Evolutionary conservation across 192 early-diverging fungal species (phyloP).

Genomic region (Coemansia guatemalensis): DNA sequence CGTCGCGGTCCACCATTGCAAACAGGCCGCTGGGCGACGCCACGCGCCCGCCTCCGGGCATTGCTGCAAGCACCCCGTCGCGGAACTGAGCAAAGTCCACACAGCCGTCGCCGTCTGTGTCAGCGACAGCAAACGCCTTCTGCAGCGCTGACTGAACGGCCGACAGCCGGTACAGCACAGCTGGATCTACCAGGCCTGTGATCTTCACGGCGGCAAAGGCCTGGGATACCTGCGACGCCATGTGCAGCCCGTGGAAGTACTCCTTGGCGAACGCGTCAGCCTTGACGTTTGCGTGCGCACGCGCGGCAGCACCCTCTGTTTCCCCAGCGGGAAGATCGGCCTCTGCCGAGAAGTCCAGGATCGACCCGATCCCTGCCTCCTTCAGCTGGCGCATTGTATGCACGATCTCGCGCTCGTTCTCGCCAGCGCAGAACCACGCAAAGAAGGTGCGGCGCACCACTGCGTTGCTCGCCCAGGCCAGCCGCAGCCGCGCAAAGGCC

Average conservation of each 20-base stretch:
- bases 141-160: slow-evolving; percentile 33
- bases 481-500: slow-evolving; percentile 28
- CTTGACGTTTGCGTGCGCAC: slow-evolving; percentile 58
- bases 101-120: slow-evolving; percentile 57
- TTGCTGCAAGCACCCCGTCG: slow-evolving; percentile 36
- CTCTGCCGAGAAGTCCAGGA: slow-evolving; percentile 86
- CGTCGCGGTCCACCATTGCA: slow-evolving; percentile 48
- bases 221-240: slow-evolving; percentile 63
- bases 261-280: slow-evolving; percentile 67
- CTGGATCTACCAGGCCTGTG: slow-evolving; percentile 77
- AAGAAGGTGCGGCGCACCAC: slow-evolving; percentile 87
- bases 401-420: slow-evolving; percentile 80
- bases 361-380: slow-evolving; percentile 70
- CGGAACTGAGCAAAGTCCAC: slow-evolving; percentile 51
- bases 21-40: slow-evolving; percentile 49
- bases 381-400: slow-evolving; percentile 73
- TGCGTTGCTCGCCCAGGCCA: slow-evolving; percentile 59
- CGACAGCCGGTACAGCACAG: slow-evolving; percentile 73
- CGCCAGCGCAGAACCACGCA: slow-evolving; percentile 80
- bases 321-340: slow-evolving; percentile 65
- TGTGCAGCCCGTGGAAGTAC: slow-evolving; percentile 72
- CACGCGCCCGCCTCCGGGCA: slow-evolving; percentile 32
- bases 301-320: slow-evolving; percentile 42
- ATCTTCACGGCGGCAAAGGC: slow-evolving; percentile 88
- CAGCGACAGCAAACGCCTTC: slow-evolving; percentile 52